Evolutionary conservation across 2,329 filamentous ascomycete species (phyloP), one percentile per base, ranked within the genome.

Genomic region (Colletotrichum tanaceti): DNA sequence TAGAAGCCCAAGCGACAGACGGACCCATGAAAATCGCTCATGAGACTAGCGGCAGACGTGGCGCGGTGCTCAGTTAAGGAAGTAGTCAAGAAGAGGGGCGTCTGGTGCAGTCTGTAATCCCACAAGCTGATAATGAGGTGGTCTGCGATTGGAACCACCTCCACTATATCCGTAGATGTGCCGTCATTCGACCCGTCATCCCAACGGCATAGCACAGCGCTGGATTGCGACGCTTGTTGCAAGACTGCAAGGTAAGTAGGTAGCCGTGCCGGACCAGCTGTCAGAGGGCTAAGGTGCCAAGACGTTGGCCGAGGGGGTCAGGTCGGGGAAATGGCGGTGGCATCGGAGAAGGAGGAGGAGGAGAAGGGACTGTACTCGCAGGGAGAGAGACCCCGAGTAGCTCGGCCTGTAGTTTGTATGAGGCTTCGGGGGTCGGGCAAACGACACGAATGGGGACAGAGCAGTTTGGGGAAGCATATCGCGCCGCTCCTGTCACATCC

Each of bases 331-430:
- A 57, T 69, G 57, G 63, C 57, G 50, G 63, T 61, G 50, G 66
- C 50, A 61, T 61, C 62, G 57, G 57, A 66, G 57, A 55, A 78
- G 1, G 82, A 85, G 41, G 65, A 39, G 52, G 39, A 64, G 44
- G 58, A 22, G 44, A n/a, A 18, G 38, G 24, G 24, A 4, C n/a
- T n/a, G 24, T 16, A 16, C 24, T 6, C 16, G 20, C 11, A 10
- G 32, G 32, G 14, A 47, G 22, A 47, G 28, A 46, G 60, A 41
- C 41, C 18, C 41, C 28, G 41, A 46, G 20, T 18, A 18, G 41
- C 41, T 38, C 55, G 55, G 55, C 32, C 55, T 50, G 41, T 38
- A 41, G 55, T 35, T 52, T 65, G 65, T 43, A 57, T 53, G 41
- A 54, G 58, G 44, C 55, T 46, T 32, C 20, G 39, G 38, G 43